phyloP scores from a whole-genome alignment of 179 eudicot species.

The Spinacia oleracea region DNA sequence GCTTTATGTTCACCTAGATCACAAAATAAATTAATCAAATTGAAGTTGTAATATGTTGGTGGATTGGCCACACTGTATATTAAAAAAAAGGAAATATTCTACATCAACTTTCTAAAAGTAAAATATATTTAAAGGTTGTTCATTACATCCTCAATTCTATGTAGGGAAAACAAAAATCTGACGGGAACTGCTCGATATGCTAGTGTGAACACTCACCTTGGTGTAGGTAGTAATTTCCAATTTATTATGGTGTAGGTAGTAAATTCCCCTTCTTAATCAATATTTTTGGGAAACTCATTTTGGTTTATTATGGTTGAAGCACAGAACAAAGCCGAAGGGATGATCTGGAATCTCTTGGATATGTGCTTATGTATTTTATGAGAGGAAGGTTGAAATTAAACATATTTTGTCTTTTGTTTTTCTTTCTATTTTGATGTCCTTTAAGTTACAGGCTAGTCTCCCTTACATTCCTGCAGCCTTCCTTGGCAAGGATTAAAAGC shows the following conservation, averaged over 20 bases:
- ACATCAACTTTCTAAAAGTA: no score
- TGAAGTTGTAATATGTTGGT: background rate
- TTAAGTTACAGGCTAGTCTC: background rate
- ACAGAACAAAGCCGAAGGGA: constrained; percentile 97
- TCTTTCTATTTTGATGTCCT: background rate
- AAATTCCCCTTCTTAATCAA: background rate
- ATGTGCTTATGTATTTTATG: constrained; percentile 88
- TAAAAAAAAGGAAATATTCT: no score
- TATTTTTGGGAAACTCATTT: background rate
- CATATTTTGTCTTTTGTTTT: background rate
- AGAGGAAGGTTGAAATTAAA: constrained; percentile 88
- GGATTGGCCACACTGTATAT: no score
- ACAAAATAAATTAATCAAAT: background rate
- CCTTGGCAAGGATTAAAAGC: constrained; percentile 97
- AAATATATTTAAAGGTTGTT: background rate
- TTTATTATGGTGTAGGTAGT: constrained; percentile 63
- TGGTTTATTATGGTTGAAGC: constrained; percentile 23
- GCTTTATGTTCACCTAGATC: background rate
- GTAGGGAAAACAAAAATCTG: constrained; percentile 86
- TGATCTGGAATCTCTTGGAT: constrained; percentile 97
- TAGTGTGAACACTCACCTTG: constrained; percentile 92
- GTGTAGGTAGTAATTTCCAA: constrained; percentile 54
- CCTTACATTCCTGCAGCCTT: constrained; percentile 47
- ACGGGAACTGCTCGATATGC: constrained; percentile 99
- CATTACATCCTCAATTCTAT: background rate